Evolutionary conservation across 148 eudicot genomes (phyloP), one percentile per base, ranked within the genome.

Genomic region (Mesembryanthemum crystallinum): DNA sequence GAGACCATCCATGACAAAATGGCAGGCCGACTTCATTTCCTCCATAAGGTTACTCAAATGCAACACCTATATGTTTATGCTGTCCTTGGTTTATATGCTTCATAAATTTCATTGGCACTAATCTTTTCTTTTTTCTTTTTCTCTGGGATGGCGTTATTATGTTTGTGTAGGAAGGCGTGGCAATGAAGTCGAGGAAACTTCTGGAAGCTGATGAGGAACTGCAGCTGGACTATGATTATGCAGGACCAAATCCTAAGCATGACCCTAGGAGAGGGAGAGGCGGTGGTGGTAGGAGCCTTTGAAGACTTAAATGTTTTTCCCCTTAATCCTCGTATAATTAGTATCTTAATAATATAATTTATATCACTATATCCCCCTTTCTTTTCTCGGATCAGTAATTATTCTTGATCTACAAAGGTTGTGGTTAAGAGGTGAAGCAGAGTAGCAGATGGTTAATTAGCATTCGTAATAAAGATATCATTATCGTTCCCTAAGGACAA

Each of bases 161-260:
- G 83, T 81, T 28, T 21, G 15, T 67, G 77, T 59, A 83, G 76
- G 81, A 45, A 45, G 55, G 25, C 17, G 72, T 71, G 65, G 30
- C 32, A 43, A 65, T 59, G 58, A 86, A 82, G 72, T 77, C 85
- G 74, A 94, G 98, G 76, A 94, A 88, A 82, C 84, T 94, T 21
- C 67, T 90, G 65, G 86, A 78, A 76, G 29, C 64, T 25, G 85
- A 84, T 20, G 86, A 86, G 57, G 47, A 76, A 23, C 73, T 88
- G 83, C 82, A 82, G 61, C 65, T 87, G 52, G 98, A 95, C 75
- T 95, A 95, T 30, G 92, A 92, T 71, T 77, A 90, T 64, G 90
- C 98, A 62, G 98, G 98, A 57, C 80, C 98, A 1, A 95, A 92
- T 68, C 86, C 89, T 4, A 95, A 80, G 86, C 98, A 95, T 77